phyloP scores from a whole-genome alignment of 2,329 filamentous ascomycete species.

The Xylariomycetidae sp. region DNA sequence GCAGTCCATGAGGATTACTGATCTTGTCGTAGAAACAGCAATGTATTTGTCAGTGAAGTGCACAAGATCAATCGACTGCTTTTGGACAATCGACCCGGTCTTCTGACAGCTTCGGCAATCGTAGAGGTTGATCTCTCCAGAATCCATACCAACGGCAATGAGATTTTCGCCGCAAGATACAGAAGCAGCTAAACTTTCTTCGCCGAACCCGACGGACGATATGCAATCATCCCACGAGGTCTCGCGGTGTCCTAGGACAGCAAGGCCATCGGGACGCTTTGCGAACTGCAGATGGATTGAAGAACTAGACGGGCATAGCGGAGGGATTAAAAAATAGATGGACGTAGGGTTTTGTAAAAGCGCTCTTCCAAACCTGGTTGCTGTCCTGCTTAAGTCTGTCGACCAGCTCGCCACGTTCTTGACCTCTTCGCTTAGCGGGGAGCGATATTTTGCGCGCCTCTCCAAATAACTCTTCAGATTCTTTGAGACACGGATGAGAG shows the following conservation, averaged over 20 bases:
- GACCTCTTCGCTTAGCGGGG: conserved; percentile 17
- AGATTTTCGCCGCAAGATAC: too few relatives aligned
- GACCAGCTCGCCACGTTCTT: conserved; percentile 24
- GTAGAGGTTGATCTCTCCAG: conserved; percentile 1
- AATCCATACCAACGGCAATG: conserved; percentile 1
- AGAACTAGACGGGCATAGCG: conserved; percentile 26
- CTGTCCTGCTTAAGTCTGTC: conserved; percentile 26
- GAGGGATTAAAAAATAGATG: conserved; percentile 31
- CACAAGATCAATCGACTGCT: neutral
- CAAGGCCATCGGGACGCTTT: conserved; percentile 7
- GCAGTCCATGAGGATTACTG: neutral
- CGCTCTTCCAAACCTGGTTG: conserved; percentile 26
- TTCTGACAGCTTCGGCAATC: conserved; percentile 1
- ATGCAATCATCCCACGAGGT: conserved; percentile 20
- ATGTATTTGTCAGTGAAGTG: neutral
- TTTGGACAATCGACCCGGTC: neutral
- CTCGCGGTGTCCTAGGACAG: conserved; percentile 8
- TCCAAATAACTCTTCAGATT: conserved; percentile 22
- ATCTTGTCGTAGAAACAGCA: neutral
- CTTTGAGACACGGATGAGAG: conserved; percentile 16
- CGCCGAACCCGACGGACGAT: too few relatives aligned
- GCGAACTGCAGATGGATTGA: conserved; percentile 13
- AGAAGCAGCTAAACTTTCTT: too few relatives aligned
- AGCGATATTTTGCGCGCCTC: conserved; percentile 15
- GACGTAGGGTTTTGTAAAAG: conserved; percentile 23